These are phyloP conservation scores for Nephelium lappaceum DNA, from an alignment of 345 rosid genomes.

Conservation along the genomic window DNA sequence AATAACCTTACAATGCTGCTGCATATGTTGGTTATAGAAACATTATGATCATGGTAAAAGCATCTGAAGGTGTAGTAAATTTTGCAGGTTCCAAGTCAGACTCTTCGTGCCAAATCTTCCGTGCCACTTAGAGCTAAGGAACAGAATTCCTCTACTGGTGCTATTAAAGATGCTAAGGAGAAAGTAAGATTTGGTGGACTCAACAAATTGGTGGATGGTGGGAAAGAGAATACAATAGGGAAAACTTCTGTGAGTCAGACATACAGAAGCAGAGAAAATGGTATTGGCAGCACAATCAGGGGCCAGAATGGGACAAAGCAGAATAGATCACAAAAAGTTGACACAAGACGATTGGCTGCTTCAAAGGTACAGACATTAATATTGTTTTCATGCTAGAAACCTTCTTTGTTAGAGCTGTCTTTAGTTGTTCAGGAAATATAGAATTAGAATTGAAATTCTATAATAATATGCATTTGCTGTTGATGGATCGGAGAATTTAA, in stretches of 20 bases:
- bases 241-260: slow-evolving; percentile 20
- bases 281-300: slow-evolving; percentile 23
- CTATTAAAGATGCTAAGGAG: slow-evolving; percentile 27
- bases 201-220: slow-evolving; percentile 26
- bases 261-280: slow-evolving; percentile 23
- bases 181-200: slow-evolving; percentile 16
- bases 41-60: not conserved
- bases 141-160: slow-evolving; percentile 15
- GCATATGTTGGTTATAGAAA: not conserved
- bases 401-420: not conserved
- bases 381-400: not conserved
- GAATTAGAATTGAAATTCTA: not conserved
- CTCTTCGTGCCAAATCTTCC: slow-evolving; percentile 26
- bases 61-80: slow-evolving; percentile 2
- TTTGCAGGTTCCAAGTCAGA: slow-evolving; percentile 40
- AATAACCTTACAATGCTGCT: not conserved
- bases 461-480: not conserved
- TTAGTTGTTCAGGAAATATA: not conserved
- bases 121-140: slow-evolving; percentile 29
- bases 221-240: slow-evolving; percentile 45
- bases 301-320: slow-evolving; percentile 29
- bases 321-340: slow-evolving; percentile 24
- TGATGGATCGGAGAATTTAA: not conserved
- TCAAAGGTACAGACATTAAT: slow-evolving; percentile 44
- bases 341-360: slow-evolving; percentile 25